Percentiles rank a stretch among this genome's conserved stretches.
These are phyloP conservation scores for Barnettozyma botsteinii DNA, from an alignment of 805 yeast genomes.

Conservation along the genomic window DNA sequence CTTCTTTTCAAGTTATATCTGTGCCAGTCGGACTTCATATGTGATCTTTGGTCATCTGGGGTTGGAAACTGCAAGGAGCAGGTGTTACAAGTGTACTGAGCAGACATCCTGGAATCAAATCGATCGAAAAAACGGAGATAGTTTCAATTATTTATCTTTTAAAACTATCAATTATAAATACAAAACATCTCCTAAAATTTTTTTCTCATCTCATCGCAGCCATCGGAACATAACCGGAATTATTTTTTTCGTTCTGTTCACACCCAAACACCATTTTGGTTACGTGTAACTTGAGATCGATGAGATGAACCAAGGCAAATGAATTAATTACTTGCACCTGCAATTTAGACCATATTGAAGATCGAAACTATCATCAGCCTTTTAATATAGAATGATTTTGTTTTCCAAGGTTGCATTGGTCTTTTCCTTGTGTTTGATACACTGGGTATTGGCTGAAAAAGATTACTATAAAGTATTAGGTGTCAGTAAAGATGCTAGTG, in stretches of 20 bases:
- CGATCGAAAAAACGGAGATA: neutral
- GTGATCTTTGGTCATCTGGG: conserved; percentile 76
- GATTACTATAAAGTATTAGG: conserved; percentile 66
- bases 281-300: conserved; percentile 6
- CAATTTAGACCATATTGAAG: too few species aligned
- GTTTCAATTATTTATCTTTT: too few species aligned
- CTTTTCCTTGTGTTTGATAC: conserved; percentile 3
- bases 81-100: conserved; percentile 70
- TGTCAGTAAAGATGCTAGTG: conserved; percentile 60
- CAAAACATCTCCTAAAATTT: neutral
- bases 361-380: too few species aligned
- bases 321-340: too few species aligned
- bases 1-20: conserved; percentile 91
- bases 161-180: neutral
- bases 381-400: too few species aligned
- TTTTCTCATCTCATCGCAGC: conserved; percentile 8
- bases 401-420: conserved; percentile 2
- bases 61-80: conserved; percentile 75
- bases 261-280: conserved; percentile 4
- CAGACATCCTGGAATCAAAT: conserved; percentile 2
- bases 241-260: too few species aligned
- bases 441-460: conserved; percentile 23
- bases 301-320: neutral
- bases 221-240: conserved; percentile 1
- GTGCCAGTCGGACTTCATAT: conserved; percentile 98